phyloP scores from a whole-genome alignment of 345 rosid genomes.

The Eutrema yunnanense region DNA sequence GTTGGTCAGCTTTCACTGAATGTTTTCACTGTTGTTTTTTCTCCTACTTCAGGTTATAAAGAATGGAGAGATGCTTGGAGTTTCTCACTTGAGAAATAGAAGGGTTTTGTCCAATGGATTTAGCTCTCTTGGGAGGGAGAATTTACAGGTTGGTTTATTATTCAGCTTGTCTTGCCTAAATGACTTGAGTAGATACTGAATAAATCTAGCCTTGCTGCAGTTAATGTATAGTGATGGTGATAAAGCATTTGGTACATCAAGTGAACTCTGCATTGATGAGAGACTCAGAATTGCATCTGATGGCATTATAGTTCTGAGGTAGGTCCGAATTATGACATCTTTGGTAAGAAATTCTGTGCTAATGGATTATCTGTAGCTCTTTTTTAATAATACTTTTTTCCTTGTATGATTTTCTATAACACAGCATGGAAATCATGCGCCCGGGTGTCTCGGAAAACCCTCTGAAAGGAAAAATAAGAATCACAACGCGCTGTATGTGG shows the following conservation, averaged over 20 bases:
- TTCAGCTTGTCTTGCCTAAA: background rate
- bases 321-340: background rate
- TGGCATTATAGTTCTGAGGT: conserved; percentile 94
- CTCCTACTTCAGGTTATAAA: conserved; percentile 70
- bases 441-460: conserved; percentile 48
- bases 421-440: conserved; percentile 89
- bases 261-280: conserved; percentile 89
- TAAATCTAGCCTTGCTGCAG: conserved; percentile 43
- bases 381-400: conserved; percentile 2
- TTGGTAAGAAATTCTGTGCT: background rate
- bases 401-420: conserved; percentile 18
- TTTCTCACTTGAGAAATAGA: conserved; percentile 93
- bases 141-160: conserved; percentile 60
- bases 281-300: conserved; percentile 88
- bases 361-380: background rate
- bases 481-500: conserved; percentile 97
- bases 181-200: conserved; percentile 13
- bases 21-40: background rate
- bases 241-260: conserved; percentile 93
- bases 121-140: conserved; percentile 87
- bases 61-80: conserved; percentile 99
- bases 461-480: conserved; percentile 85
- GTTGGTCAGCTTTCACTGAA: background rate
- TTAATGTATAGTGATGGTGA: conserved; percentile 98
- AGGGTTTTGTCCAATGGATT: conserved; percentile 94